A percentile compares a stretch with the other conserved stretches of the same genome.
phyloP scores from a whole-genome alignment of 768 basidiomycete species.

The Tylopilus rubrobrunneus region DNA sequence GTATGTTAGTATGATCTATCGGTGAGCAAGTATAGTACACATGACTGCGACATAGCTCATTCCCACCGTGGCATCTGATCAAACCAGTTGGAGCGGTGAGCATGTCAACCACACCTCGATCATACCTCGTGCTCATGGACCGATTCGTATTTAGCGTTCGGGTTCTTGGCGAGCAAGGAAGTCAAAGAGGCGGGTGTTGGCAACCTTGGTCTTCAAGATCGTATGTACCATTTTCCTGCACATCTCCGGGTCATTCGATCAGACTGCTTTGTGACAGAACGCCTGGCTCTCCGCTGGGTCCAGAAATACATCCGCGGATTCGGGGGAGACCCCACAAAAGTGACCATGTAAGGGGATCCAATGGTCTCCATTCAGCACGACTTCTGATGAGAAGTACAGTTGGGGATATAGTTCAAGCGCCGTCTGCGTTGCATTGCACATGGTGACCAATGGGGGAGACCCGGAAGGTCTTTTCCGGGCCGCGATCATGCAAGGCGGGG shows the following conservation, averaged over 20 bases:
- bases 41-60: not conserved
- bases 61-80: not conserved
- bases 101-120: too few relatives aligned
- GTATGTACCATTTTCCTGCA: slow-evolving; percentile 13
- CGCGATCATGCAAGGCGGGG: slow-evolving; percentile 40
- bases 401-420: slow-evolving; percentile 40
- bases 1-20: slow-evolving; percentile 40
- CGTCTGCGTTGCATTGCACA: slow-evolving; percentile 28
- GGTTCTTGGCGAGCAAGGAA: slow-evolving; percentile 40
- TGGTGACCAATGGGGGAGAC: slow-evolving; percentile 23
- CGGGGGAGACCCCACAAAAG: slow-evolving; percentile 54
- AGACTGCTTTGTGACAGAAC: slow-evolving; percentile 18
- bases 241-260: too few relatives aligned
- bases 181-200: slow-evolving; percentile 37
- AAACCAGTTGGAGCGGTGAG: slow-evolving; percentile 9
- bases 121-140: not conserved
- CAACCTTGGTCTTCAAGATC: slow-evolving; percentile 52
- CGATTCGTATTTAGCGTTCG: slow-evolving; percentile 23
- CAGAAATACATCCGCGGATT: slow-evolving; percentile 56
- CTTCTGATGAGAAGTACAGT: slow-evolving; percentile 1
- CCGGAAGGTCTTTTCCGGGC: slow-evolving; percentile 9
- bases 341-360: slow-evolving; percentile 22
- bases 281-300: slow-evolving; percentile 48
- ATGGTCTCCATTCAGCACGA: not conserved
- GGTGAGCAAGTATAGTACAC: too few relatives aligned